Evolutionary conservation across 148 eudicot species (phyloP).

Genomic region (Rheum nobile): DNA sequence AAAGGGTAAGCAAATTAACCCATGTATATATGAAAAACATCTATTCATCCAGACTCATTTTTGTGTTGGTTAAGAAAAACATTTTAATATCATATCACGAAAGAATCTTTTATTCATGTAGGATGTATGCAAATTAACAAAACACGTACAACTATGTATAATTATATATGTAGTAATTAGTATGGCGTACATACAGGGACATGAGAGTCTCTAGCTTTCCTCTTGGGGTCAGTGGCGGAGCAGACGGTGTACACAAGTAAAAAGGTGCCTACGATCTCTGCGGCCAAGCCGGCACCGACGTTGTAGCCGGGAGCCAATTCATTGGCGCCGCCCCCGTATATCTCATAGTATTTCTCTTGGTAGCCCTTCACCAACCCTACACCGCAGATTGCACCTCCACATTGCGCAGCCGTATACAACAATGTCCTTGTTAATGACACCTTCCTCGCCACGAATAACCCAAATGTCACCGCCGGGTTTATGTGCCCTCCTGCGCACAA

Average conservation of each 20-base stretch:
- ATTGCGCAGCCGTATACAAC: conserved; percentile 15
- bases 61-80: too few species aligned
- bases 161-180: neutral
- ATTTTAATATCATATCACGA: too few species aligned
- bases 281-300: conserved; percentile 14
- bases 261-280: conserved; percentile 18
- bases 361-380: conserved; percentile 19
- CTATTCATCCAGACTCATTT: too few species aligned
- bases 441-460: conserved; percentile 15
- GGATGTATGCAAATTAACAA: too few species aligned
- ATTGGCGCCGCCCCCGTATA: conserved; percentile 19
- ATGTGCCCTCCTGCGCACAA: conserved; percentile 18
- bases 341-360: neutral
- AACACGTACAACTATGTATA: too few species aligned
- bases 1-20: too few species aligned
- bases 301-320: conserved; percentile 15
- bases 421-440: conserved; percentile 16
- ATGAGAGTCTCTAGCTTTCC: conserved; percentile 19
- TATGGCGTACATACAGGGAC: conserved; percentile 11
- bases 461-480: conserved; percentile 23
- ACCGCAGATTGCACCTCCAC: conserved; percentile 21
- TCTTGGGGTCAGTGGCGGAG: conserved; percentile 15
- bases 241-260: conserved; percentile 22
- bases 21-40: too few species aligned
- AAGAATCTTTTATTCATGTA: too few species aligned